Base-by-base conservation (phyloP, 352 stramenopile genomes). In the Phytophthora fragariaefolia region DNA sequence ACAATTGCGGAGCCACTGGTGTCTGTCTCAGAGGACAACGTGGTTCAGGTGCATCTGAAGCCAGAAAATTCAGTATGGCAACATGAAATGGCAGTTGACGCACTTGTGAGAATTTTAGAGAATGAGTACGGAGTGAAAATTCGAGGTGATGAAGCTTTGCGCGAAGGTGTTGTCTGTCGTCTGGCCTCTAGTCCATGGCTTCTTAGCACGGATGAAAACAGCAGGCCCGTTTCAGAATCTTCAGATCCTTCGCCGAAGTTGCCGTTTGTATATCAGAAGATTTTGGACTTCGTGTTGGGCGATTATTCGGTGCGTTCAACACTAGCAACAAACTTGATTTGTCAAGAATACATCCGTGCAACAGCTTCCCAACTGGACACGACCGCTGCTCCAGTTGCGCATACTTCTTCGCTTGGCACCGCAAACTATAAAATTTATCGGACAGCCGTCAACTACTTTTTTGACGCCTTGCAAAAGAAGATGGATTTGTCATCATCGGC, bases 1-100 rank as follows among this genome's bases (percentile, higher is more conserved):
- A 90, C 87, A 0, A 82, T 91, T 38, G 84, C 83, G n/a, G 87
- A 95, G 54, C 87, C 87, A 17, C 63, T 95, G 9, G 83, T 95
- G 26, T 89, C 84, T 15, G 76, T 95, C 7, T 82, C 80, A 3
- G 84, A 95, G 36, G 80, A 92, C 60, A 92, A 93, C 57, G 73
- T 80, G 20, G 71, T 95, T 18, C 83, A 91, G 58, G 84, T 95
- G 42, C 89, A 89, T 62, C 68, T 93, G 7, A 92, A 92, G 60
- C 72, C 79, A 15, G 82, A 88, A 40, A 79, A 71, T 17, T 23
- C 62, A 2, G 71, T 67, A 0, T 95, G 86, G 86, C 89, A 79
- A 53, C 82, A 82, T 18, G 84, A 93, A 70, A 92, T 95, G 84
- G 83, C 86, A 17, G 66, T 83, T 8, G 77, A 83, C 36, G 83